Conservation (phyloP, 768 basidiomycete genomes). For the Cystofilobasidium macerans region DNA sequence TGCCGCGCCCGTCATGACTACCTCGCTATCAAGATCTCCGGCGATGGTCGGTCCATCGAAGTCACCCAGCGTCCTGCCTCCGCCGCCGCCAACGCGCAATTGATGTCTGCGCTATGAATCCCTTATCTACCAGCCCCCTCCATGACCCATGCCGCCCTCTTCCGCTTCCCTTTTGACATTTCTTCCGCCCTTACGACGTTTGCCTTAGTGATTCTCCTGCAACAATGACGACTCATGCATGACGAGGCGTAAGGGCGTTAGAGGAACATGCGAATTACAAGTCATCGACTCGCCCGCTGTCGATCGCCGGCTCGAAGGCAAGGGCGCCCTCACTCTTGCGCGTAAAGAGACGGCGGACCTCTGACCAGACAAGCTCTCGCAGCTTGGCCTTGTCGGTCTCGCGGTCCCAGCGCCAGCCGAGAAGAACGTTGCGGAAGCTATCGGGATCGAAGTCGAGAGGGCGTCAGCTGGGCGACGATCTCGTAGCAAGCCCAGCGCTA, state of each 20-base stretch:
- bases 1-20: too few species aligned
- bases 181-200: too few species aligned
- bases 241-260: too few species aligned
- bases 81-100: too few species aligned
- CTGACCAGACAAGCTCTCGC: slow-evolving; percentile 37
- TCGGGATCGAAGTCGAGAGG: not conserved
- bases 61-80: too few species aligned
- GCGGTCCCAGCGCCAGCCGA: slow-evolving; percentile 35
- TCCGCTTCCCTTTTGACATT: too few species aligned
- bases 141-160: not conserved
- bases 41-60: too few species aligned
- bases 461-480: not conserved
- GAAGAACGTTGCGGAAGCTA: slow-evolving; percentile 18
- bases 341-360: slow-evolving; percentile 29
- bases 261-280: too few species aligned
- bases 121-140: not conserved
- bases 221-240: too few species aligned
- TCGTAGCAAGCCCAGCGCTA: not conserved
- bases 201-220: too few species aligned
- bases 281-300: not conserved
- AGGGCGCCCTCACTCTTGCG: slow-evolving; percentile 6
- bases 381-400: slow-evolving; percentile 33
- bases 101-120: not conserved
- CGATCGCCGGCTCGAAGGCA: not conserved
- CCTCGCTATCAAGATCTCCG: too few species aligned